Evolutionary conservation across 345 rosid species (phyloP), one percentile per base, ranked within the genome.

Genomic region (Trapa bicornis): DNA sequence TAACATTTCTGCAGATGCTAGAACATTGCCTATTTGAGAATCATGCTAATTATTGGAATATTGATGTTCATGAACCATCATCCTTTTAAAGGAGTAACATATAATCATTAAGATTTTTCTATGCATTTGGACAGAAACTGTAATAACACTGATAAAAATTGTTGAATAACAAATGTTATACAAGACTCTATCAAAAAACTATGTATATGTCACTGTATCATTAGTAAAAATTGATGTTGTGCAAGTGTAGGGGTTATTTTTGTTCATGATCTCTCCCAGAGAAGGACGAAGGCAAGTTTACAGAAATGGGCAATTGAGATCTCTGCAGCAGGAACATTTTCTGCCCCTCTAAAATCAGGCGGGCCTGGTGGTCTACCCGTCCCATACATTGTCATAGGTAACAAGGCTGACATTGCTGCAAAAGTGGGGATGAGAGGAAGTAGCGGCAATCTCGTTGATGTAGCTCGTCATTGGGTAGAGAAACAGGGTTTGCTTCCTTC

Each of bases 401-500:
- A 95, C 82, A 95, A 95, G 79, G 93, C 94, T 64, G 99, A 95
- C 72, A 68, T 95, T 58, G 98, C 96, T 70, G 83, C 89, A 32
- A 95, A 81, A 82, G 99, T 89, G 78, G 96, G 93, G 54, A 83
- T 87, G 35, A 86, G 82, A 79, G 96, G 96, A 84, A 95, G 99
- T 82, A 89, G 96, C 66, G 96, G 98, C 70, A 95, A 89, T 81
- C 98, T 95, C 53, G 97, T 95, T 67, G 99, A 95, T 75, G 98
- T 75, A 47, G 99, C 99, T 80, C 97, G 96, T 17, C 96, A 86
- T 70, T 95, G 99, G 99, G 97, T 95, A 47, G 99, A 95, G 88
- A 95, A 91, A 79, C 99, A 95, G 82, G 99, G 99, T 58, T 81
- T 95, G 79, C 94, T 95, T 79, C 80, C 97, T 37, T 75, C 91